Evolutionary conservation across 2,329 filamentous ascomycete genomes (phyloP), one percentile per base, ranked within the genome.

Genomic region (Colletotrichum sp.): DNA sequence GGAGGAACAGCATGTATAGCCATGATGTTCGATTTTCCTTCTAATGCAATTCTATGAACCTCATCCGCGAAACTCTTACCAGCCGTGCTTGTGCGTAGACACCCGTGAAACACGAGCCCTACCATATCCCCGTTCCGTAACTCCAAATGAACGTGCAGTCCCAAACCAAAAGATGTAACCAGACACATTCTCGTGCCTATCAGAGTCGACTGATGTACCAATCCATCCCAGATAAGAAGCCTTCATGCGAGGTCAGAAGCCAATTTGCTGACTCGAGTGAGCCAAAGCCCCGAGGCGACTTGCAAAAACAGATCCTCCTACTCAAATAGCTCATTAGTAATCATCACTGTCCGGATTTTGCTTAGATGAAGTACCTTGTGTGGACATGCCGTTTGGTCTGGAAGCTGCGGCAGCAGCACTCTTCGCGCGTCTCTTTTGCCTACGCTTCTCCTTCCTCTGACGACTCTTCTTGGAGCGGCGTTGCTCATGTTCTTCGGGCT

Each of bases 71-170:
- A 12, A 44, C 18, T 6, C 5, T 10, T 44, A 0, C 9, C 1
- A 2, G 39, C 5, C 18, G n/a, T n/a, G n/a, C 9, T 6, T 1
- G 18, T 44, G 39, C 0, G 0, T 49, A n/a, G n/a, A 12, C n/a
- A 52, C 44, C n/a, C 6, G n/a, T 6, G n/a, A 52, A 2, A 52
- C 44, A 24, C 1, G 44, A 52, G n/a, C n/a, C 44, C n/a, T 21
- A 52, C 2, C n/a, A 52, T 8, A 13, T 52, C n/a, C 44, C n/a
- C 13, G 0, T 5, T 2, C 44, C 3, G 44, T 13, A 0, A 52
- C 10, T 52, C 44, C 44, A 13, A 13, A 52, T 2, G 12, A 52
- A 24, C 44, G 4, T 0, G n/a, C 44, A 52, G n/a, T 52, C n/a
- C 44, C 44, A 21, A 52, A 52, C 0, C 2, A 4, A 49, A 21